Percentiles rank a stretch among this genome's conserved stretches.
These are phyloP conservation scores for Ajuga chamaepitys DNA, from an alignment of 257 asterid genomes.

Conservation along the genomic window DNA sequence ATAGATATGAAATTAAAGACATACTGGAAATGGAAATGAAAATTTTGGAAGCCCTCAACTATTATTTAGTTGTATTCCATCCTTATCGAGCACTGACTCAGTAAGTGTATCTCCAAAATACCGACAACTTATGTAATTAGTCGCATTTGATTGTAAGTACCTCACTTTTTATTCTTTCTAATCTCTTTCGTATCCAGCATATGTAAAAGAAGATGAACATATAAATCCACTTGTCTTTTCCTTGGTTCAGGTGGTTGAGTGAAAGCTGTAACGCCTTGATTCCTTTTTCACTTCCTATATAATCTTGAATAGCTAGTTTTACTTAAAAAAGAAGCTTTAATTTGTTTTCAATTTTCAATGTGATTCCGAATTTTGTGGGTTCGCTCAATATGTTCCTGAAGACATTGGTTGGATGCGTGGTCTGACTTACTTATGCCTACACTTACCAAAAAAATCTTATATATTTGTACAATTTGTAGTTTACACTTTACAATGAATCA, in stretches of 20 bases:
- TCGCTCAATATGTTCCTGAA: not conserved
- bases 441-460: not conserved
- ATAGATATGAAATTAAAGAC: constrained; percentile 76
- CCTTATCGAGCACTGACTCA: constrained; percentile 74
- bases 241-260: not conserved
- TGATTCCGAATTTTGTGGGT: not conserved
- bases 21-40: constrained; percentile 98
- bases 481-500: not conserved
- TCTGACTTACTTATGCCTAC: not conserved
- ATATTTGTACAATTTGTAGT: not conserved
- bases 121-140: not conserved
- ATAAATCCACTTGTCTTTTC: not conserved
- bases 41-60: constrained; percentile 87
- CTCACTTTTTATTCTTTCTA: not conserved
- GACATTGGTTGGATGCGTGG: not conserved
- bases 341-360: not conserved
- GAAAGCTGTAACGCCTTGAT: not conserved
- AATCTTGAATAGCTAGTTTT: not conserved
- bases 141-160: not conserved
- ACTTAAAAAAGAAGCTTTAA: not conserved
- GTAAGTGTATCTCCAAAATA: constrained; percentile 42
- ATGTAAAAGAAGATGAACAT: not conserved
- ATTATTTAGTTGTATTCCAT: constrained; percentile 85
- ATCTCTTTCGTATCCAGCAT: not conserved
- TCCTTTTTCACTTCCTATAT: not conserved